A percentile compares a stretch with the other conserved stretches of the same genome.
Conservation (phyloP, 2,329 filamentous ascomycete genomes). For the Xenoacremonium recifei region DNA sequence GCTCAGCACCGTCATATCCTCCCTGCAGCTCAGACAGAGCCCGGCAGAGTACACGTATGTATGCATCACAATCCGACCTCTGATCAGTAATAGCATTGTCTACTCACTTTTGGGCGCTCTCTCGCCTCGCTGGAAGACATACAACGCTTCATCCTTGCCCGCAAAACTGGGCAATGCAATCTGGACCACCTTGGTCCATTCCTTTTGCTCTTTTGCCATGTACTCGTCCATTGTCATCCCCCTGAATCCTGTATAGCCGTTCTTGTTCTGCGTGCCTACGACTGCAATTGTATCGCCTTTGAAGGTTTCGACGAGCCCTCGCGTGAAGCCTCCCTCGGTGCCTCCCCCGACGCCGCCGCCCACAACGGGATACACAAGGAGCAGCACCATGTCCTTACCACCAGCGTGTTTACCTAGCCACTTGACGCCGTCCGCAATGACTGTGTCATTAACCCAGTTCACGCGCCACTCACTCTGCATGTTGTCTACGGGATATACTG, state of each 20-base stretch:
- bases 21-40: too few species aligned
- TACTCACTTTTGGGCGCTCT: constrained; percentile 28
- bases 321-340: constrained; percentile 63
- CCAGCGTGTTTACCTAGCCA: constrained; percentile 52
- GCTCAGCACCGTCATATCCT: too few species aligned
- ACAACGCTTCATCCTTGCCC: constrained; percentile 74
- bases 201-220: constrained; percentile 55
- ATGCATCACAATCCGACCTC: too few species aligned
- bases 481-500: constrained; percentile 63
- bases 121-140: constrained; percentile 58
- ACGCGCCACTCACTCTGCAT: constrained; percentile 66
- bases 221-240: constrained; percentile 64
- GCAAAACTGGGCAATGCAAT: constrained; percentile 72
- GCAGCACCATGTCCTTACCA: constrained; percentile 56
- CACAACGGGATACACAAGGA: constrained; percentile 73
- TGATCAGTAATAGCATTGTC: too few species aligned
- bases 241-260: constrained; percentile 71
- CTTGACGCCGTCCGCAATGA: constrained; percentile 56
- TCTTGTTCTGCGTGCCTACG: constrained; percentile 71
- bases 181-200: constrained; percentile 61
- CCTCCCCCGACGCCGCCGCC: constrained; percentile 63
- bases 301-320: constrained; percentile 59
- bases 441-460: constrained; percentile 66
- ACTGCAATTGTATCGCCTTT: constrained; percentile 65
- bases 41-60: too few species aligned